Base-by-base conservation (phyloP, 768 basidiomycete species). In the Mycena pura region DNA sequence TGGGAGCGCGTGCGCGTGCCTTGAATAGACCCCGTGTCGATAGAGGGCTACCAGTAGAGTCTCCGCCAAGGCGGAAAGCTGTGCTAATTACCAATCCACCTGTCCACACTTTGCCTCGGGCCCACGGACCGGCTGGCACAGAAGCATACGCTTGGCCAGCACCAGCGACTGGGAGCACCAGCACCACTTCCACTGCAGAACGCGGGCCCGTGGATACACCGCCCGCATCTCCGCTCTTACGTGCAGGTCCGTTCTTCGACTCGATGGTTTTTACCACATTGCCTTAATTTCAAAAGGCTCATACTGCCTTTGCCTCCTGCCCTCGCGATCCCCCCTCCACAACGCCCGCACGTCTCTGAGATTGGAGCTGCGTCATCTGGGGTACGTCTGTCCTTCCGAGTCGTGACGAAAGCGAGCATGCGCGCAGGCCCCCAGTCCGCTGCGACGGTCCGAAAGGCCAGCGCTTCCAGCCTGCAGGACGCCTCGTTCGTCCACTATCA, bases 211-310 rank as follows among this genome's bases (percentile, higher is more conserved):
- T 10, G n/a, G 25, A 28, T 31, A 32, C 39, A 28, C 55, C 48
- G 41, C 24, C 41, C 21, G 25, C 41, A 32, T 32, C 22, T n/a
- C 53, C 54, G 41, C 15, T 10, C 36, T 54, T 57, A 62, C 61
- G 58, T 56, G 32, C 34, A 62, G 61, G 55, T 62, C 61, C 61
- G 55, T 49, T 62, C 48, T 57, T 62, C 48, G 49, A 44, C 55
- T 49, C 34, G 28, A 28, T 28, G 54, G 15, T 62, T 50, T 62
- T 62, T 62, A 57, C 54, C 50, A 46, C 48, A 52, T 51, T 46
- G 61, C 54, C 49, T 57, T 56, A 57, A 56, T 60, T 62, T 62
- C 51, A n/a, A 57, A 62, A 57, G 54, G 56, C 57, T 52, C 48
- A 62, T 52, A 62, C 51, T 51, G 19, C 52, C 3, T 34, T 38